These are phyloP conservation scores for Fusarium goolgardi DNA, from an alignment of 2,329 filamentous ascomycete genomes.

Conservation along the genomic window DNA sequence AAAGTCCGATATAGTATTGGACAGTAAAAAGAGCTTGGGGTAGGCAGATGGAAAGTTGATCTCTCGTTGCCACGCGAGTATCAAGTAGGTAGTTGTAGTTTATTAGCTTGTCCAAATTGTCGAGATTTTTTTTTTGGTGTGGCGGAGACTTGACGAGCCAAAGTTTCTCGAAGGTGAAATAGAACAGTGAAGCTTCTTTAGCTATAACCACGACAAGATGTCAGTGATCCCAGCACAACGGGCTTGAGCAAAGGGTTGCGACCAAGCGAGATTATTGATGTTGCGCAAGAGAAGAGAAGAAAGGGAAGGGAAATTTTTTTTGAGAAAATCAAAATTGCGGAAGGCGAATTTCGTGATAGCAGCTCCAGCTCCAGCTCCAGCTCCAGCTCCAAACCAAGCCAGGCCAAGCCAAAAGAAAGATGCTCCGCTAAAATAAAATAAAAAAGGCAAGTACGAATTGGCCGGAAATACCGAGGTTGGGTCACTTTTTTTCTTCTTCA, in stretches of 20 bases:
- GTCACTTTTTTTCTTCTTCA: conserved; percentile 20
- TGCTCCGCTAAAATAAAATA: conserved; percentile 35
- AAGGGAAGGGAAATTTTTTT: not conserved
- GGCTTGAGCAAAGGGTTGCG: conserved; percentile 22
- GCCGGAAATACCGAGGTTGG: conserved; percentile 36
- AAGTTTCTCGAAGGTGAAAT: not conserved
- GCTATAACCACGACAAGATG: conserved; percentile 8
- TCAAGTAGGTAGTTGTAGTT: conserved; percentile 1
- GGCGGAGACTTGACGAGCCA: conserved; percentile 1
- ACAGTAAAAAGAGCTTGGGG: conserved; percentile 5
- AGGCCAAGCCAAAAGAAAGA: not conserved
- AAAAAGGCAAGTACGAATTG: conserved; percentile 33
- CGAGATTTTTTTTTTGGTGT: conserved; percentile 5
- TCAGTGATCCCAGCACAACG: conserved; percentile 26
- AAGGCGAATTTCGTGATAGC: conserved; percentile 40
- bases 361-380: conserved; percentile 11
- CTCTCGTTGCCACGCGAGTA: conserved; percentile 1
- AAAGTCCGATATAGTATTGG: not conserved
- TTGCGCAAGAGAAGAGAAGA: conserved; percentile 3
- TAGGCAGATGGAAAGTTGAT: not conserved
- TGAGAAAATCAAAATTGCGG: conserved; percentile 34
- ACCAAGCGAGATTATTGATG: conserved; percentile 17
- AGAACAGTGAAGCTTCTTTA: not conserved
- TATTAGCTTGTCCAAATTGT: conserved; percentile 8
- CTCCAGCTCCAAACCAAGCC: not conserved